Evolutionary conservation across 2,329 filamentous ascomycete species (phyloP).

Genomic region (Fusarium sp.): DNA sequence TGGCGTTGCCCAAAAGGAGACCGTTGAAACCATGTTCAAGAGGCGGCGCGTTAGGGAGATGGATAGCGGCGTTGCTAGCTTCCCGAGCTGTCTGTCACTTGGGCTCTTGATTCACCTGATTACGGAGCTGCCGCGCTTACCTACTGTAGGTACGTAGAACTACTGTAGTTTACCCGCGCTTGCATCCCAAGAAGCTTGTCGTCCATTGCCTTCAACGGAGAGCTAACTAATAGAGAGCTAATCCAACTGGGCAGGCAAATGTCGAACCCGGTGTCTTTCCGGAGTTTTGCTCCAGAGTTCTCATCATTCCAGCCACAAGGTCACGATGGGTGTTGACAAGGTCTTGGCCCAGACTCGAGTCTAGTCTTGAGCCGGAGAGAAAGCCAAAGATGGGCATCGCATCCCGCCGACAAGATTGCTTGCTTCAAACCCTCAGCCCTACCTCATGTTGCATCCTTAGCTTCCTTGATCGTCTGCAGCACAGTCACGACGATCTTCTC

Average conservation of each 20-base stretch:
- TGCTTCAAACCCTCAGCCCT: not conserved
- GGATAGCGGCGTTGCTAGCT: not conserved
- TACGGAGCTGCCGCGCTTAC: not conserved
- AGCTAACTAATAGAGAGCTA: not conserved
- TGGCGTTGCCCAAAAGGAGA: not conserved
- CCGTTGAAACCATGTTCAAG: conserved; percentile 2
- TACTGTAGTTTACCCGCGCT: not conserved
- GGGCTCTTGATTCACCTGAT: not conserved
- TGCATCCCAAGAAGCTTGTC: not conserved
- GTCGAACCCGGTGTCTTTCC: not conserved
- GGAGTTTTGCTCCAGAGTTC: not conserved
- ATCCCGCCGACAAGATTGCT: too few species aligned
- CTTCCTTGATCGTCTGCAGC: not conserved
- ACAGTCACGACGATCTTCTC: not conserved
- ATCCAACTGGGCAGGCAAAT: not conserved
- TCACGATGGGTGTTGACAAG: not conserved
- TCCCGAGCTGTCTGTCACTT: not conserved
- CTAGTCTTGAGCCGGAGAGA: not conserved
- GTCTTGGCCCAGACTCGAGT: not conserved
- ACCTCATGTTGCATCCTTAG: not conserved
- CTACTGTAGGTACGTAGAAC: too few species aligned
- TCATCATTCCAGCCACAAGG: not conserved
- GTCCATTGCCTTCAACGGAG: not conserved
- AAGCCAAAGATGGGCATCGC: too few species aligned
- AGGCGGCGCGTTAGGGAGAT: not conserved